Evolutionary conservation across 192 early-diverging fungal species (phyloP), one percentile per base, ranked within the genome.

Genomic region (Entomortierella chlamydospora): DNA sequence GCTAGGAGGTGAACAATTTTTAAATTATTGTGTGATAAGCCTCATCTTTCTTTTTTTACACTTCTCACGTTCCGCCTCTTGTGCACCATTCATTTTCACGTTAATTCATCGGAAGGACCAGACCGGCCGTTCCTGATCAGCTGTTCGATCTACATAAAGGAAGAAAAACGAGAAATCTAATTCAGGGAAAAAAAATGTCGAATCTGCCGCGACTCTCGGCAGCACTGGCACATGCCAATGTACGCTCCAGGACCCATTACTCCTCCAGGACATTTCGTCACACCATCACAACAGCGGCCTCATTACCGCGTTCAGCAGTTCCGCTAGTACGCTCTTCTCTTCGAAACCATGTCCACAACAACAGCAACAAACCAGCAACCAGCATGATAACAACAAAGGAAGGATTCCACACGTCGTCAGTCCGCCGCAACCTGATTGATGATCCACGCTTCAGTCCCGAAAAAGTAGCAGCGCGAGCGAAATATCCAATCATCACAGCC

Each of bases 401-500:
- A 29, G 33, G 15, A 20, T 62, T 79, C 25, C 76, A 79, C 29
- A 70, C 76, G 11, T 79, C 76, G 30, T 13, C 57, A 9, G 5
- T 50, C 12, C 67, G 67, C n/a, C 63, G 43, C 0, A 53, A 61
- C 54, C 58, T 79, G 31, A 70, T 79, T 42, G 68, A 79, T 17
- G 68, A 79, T 47, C 67, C 76, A 10, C 61, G 61, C 8, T 70
- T 50, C 52, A 79, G 55, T 20, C 53, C 83, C 18, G 81, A 73
- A 50, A 79, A 81, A 34, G 71, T 85, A 29, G 59, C 64, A 2
- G 74, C 80, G 10, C 68, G 82, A 9, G 57, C 65, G 13, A 80
- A 82, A 33, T 89, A 90, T 64, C 88, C 73, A 11, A 72, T 87
- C 45, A 61, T 82, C 25, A 89, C 87, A 2, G 86, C 89, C 25